Conservation (phyloP, 208 protist genomes). For the Porcisia deanei region DNA sequence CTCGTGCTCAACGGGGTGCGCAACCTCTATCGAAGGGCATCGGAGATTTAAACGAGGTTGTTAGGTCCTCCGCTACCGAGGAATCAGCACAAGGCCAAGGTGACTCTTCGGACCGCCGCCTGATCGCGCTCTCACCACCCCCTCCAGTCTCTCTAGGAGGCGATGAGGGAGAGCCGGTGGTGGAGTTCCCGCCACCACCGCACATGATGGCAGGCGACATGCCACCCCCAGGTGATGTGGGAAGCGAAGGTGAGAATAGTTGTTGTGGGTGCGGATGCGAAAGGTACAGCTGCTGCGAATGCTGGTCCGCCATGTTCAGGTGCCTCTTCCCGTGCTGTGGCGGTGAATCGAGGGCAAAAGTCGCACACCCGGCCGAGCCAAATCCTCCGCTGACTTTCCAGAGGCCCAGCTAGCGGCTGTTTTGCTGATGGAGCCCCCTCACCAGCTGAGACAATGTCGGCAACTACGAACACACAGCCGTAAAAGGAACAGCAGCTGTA, state of each 20-base stretch:
- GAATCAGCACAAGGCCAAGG: background rate
- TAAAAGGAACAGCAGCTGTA: background rate
- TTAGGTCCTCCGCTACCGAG: background rate
- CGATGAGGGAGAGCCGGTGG: constrained; percentile 32
- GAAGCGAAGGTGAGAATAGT: constrained; percentile 25
- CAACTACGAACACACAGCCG: background rate
- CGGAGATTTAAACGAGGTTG: background rate
- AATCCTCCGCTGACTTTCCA: constrained; percentile 19
- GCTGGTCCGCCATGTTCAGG: constrained; percentile 27
- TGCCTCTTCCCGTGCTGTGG: constrained; percentile 50
- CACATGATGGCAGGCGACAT: constrained; percentile 49
- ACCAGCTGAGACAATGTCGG: background rate
- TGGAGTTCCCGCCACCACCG: constrained; percentile 71
- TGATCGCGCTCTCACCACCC: background rate
- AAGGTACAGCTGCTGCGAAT: constrained; percentile 8
- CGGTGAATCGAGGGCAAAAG: constrained; percentile 5
- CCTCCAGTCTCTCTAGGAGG: constrained; percentile 11
- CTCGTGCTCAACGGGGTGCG: constrained; percentile 4
- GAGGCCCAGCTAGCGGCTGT: background rate
- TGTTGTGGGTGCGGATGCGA: constrained; percentile 31
- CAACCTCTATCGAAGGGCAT: constrained; percentile 15
- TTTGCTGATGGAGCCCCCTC: background rate
- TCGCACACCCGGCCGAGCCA: background rate
- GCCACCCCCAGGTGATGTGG: constrained; percentile 38
- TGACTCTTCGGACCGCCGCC: background rate